phyloP scores from a whole-genome alignment of 805 yeast species.

The Candida oleophila region DNA sequence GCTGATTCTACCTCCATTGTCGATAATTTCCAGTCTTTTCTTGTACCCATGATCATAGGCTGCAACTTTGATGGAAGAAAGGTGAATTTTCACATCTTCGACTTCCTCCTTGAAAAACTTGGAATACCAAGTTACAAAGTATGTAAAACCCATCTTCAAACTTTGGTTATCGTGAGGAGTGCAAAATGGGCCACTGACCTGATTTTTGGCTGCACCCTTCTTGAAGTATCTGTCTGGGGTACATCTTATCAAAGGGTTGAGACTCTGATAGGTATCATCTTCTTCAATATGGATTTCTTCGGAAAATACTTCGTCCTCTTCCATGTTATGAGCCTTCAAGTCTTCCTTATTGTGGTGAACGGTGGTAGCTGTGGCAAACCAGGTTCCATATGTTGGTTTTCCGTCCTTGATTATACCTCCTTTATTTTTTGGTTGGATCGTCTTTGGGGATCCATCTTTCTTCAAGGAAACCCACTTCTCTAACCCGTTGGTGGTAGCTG shows the following conservation, averaged over 20 bases:
- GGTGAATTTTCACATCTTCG: slow-evolving; percentile 62
- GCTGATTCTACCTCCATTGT: slow-evolving; percentile 35
- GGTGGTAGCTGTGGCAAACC: slow-evolving; percentile 70
- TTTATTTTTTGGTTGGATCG: slow-evolving; percentile 72
- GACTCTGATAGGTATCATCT: slow-evolving; percentile 66
- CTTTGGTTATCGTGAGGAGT: slow-evolving; percentile 65
- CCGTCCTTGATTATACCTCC: slow-evolving; percentile 67
- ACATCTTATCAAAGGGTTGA: slow-evolving; percentile 82
- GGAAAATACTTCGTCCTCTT: slow-evolving; percentile 53
- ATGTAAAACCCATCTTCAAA: slow-evolving; percentile 59
- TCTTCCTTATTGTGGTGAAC: slow-evolving; percentile 56
- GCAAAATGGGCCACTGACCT: slow-evolving; percentile 77
- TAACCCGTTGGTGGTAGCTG: slow-evolving; percentile 65
- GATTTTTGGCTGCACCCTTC: slow-evolving; percentile 59
- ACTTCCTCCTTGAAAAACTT: slow-evolving; percentile 57
- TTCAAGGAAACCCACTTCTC: slow-evolving; percentile 81
- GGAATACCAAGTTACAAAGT: slow-evolving; percentile 82
- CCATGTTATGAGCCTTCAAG: slow-evolving; percentile 72
- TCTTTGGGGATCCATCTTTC: slow-evolving; percentile 76
- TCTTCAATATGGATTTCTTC: slow-evolving; percentile 62
- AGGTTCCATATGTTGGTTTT: slow-evolving; percentile 72
- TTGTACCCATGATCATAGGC: slow-evolving; percentile 57
- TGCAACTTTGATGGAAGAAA: slow-evolving; percentile 61
- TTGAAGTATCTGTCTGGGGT: slow-evolving; percentile 72
- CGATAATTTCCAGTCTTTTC: slow-evolving; percentile 35